Conservation (phyloP, 176 grass and related monocot species). For the Carex cristatella region DNA sequence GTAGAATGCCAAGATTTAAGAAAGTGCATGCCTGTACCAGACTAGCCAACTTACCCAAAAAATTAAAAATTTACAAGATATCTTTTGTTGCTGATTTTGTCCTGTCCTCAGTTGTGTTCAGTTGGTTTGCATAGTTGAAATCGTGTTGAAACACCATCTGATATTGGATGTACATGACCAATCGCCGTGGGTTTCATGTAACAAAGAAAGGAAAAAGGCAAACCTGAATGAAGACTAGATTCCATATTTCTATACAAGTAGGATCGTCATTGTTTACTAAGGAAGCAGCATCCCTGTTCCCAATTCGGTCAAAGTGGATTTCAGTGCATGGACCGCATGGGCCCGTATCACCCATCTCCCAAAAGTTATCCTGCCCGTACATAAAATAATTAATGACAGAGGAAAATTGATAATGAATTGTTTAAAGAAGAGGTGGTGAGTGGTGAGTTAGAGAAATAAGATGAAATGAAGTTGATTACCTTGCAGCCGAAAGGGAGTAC, state of each 20-base stretch:
- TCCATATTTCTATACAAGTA: constrained; percentile 96
- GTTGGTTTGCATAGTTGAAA: not conserved
- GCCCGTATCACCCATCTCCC: constrained; percentile 96
- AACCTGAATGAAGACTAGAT: constrained; percentile 97
- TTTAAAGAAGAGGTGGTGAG: not conserved
- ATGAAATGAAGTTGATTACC: constrained; percentile 24
- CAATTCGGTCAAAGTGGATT: constrained; percentile 92
- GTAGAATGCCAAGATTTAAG: not conserved
- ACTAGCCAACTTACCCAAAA: not conserved
- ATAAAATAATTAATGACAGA: constrained; percentile 1
- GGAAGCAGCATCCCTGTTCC: constrained; percentile 65
- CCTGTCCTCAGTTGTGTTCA: not conserved
- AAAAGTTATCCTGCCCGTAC: constrained; percentile 73
- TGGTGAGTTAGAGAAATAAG: not conserved
- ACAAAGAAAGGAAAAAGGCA: not conserved
- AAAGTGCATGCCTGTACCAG: not conserved
- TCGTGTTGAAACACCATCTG: not conserved
- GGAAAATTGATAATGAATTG: constrained; percentile 1
- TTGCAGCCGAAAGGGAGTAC: constrained; percentile 91
- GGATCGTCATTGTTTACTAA: constrained; percentile 90
- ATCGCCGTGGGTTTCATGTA: not conserved
- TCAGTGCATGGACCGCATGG: constrained; percentile 93
- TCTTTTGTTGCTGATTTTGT: not conserved
- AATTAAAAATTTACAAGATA: not conserved
- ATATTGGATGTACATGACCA: not conserved